These are phyloP conservation scores for Fragaria vesca DNA, from an alignment of 306 rosid genomes.

Conservation along the genomic window DNA sequence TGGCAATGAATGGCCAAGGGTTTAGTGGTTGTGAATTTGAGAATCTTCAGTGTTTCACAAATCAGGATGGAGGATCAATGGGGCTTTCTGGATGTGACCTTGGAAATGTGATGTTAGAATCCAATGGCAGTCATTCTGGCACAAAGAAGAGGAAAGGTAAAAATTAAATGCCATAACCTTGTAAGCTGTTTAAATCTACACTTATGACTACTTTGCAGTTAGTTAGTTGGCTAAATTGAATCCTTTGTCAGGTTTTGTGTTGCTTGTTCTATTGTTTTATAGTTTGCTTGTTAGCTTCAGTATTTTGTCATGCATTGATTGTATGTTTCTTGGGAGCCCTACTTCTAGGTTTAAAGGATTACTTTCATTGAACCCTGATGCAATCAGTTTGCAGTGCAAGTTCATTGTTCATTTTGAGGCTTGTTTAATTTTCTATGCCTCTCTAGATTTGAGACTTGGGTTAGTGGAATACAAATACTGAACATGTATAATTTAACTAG, in stretches of 20 bases:
- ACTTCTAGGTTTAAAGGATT: background rate
- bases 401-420: background rate
- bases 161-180: background rate
- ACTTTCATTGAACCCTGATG: background rate
- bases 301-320: background rate
- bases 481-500: background rate
- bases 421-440: background rate
- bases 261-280: background rate
- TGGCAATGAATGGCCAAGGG: slow-evolving; percentile 42
- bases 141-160: slow-evolving; percentile 66
- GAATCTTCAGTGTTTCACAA: slow-evolving; percentile 64
- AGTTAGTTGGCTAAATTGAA: background rate
- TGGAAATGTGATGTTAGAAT: slow-evolving; percentile 37
- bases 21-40: slow-evolving; percentile 78
- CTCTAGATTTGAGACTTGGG: background rate
- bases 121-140: slow-evolving; percentile 38
- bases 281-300: background rate
- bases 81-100: slow-evolving; percentile 58
- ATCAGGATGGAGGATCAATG: slow-evolving; percentile 56
- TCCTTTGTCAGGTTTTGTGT: background rate
- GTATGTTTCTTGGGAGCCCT: background rate
- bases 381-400: background rate
- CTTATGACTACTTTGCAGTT: background rate
- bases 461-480: background rate
- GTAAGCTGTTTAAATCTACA: background rate